Evolutionary conservation across 1,284 basidiomycete species (phyloP).

Genomic region (Cutaneotrichosporon mucoides): DNA sequence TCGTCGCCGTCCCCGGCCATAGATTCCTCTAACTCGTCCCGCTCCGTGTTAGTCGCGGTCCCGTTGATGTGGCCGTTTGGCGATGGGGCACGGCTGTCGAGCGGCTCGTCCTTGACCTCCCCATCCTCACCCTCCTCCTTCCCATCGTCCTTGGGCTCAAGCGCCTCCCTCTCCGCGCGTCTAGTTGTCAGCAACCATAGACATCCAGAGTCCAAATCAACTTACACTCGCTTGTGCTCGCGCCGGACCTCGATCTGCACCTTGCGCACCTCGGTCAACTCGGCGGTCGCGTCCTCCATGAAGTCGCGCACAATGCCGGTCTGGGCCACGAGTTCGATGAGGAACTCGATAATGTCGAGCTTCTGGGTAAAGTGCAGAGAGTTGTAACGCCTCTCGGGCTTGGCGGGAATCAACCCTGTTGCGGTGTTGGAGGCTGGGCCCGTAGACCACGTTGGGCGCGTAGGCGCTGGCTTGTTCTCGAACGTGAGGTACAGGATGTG

Average conservation of each 20-base stretch:
- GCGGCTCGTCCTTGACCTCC: slow-evolving; percentile 25
- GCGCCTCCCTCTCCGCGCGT: slow-evolving; percentile 45
- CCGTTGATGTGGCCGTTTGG: slow-evolving; percentile 28
- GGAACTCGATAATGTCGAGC: slow-evolving; percentile 76
- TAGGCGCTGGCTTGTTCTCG: slow-evolving; percentile 47
- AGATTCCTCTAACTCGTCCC: slow-evolving; percentile 42
- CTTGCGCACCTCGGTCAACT: slow-evolving; percentile 86
- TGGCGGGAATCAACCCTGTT: slow-evolving; percentile 38
- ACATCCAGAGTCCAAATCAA: slow-evolving; percentile 21
- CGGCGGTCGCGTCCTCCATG: slow-evolving; percentile 85
- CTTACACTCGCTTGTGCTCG: slow-evolving; percentile 77
- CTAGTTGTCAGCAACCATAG: slow-evolving; percentile 16
- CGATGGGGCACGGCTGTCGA: slow-evolving; percentile 21
- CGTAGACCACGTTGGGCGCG: slow-evolving; percentile 48
- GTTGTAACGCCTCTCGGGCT: slow-evolving; percentile 66
- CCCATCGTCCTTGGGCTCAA: slow-evolving; percentile 44
- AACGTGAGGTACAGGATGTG: slow-evolving; percentile 73
- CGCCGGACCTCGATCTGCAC: slow-evolving; percentile 93
- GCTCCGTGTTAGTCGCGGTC: slow-evolving; percentile 26
- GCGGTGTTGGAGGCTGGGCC: slow-evolving; percentile 33
- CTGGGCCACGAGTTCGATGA: slow-evolving; percentile 84
- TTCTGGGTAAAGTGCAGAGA: slow-evolving; percentile 71
- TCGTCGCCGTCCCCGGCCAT: slow-evolving; percentile 17
- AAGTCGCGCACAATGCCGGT: slow-evolving; percentile 80
- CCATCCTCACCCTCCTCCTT: slow-evolving; percentile 63